Evolutionary conservation across 2,329 filamentous ascomycete species (phyloP), one percentile per base, ranked within the genome.

Genomic region (Cladosporium sp.): DNA sequence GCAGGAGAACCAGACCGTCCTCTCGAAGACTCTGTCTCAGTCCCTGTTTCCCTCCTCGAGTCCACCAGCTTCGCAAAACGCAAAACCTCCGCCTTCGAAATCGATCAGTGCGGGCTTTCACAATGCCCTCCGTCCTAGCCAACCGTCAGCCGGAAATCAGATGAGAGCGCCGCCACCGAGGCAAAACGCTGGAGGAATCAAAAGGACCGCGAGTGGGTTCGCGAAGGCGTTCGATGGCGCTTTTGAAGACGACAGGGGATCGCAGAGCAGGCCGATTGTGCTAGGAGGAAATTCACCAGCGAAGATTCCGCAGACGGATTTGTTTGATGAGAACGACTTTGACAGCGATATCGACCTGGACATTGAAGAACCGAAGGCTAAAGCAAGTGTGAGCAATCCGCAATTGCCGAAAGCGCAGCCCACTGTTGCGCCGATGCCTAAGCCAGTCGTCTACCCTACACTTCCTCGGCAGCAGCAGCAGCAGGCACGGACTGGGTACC

Each of bases 291-390:
- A 74, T 64, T 65, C 61, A 57, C 56, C 69, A 10, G 61, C 64
- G 7, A 64, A 68, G 24, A 56, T 62, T 45, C 65, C 62, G 9
- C 55, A 61, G 17, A 61, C 61, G n/a, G 62, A 64, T 36, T 50
- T 66, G 60, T 89, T 85, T 59, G 40, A 20, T 17, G 89, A 91
- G 61, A 86, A 93, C 65, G 92, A 96, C 68, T 94, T 96, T 64
- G 90, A 91, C 66, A 89, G 93, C 68, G 91, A 96, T 64, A 81
- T 87, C 19, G 83, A 91, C 56, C 77, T 96, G 22, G 89, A 91
- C 61, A 81, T 85, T 52, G 80, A 89, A 58, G 80, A 84, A 58
- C 84, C 86, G 0, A 72, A 77, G 1, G 76, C 81, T 1, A 77
- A 75, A 62, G 68, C 66, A 37, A 70, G 70, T 2, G 69, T 78